Base-by-base conservation (phyloP, 2,329 filamentous ascomycete genomes). In the Epicoccum sorghinum region DNA sequence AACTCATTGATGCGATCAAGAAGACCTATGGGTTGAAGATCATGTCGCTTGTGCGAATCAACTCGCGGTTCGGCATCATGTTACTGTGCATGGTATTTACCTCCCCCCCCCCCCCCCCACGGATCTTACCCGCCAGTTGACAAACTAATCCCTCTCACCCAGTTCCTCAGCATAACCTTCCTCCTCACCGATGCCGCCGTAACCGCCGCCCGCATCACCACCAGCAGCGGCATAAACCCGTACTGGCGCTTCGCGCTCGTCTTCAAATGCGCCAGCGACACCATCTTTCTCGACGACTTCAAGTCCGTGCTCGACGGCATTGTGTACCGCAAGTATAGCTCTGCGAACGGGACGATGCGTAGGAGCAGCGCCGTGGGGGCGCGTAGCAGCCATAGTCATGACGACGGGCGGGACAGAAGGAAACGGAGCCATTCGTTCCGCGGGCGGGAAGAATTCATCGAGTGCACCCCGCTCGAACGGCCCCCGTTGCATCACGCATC, bases 241-340 rank as follows among this genome's bases (percentile, higher is more conserved):
- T 73, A 71, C 46, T 73, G 71, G 71, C 60, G 71, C 7, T 69
- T 72, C 33, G 71, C 71, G 0, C 61, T 73, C 2, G 69, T 73
- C 4, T 73, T 73, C 61, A 73, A 73, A 41, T 73, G 70, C 30
- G 70, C 70, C 3, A 71, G 68, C 1, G 71, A 73, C 22, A 71
- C 67, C 2, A 73, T 73, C 32, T 73, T 73, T 54, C 62, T 73
- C 4, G 71, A 73, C 38, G 71, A 73, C 48, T 73, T 73, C 59
- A 73, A 73, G 32, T 70, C 68, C 9, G 62, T 73, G 3, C 63
- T 73, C 9, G 71, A 73, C 48, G 67, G 64, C 10, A 73, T 73
- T 18, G 48, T 71, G 4, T 60, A 64, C 8, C 57, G 58, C 18
- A 68, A 66, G 12, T 66, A 69, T 36, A 69, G 57, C 40, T 66